A percentile compares a stretch with the other conserved stretches of the same genome.
Conservation (phyloP, 306 rosid species). For the Carpinus fangiana region DNA sequence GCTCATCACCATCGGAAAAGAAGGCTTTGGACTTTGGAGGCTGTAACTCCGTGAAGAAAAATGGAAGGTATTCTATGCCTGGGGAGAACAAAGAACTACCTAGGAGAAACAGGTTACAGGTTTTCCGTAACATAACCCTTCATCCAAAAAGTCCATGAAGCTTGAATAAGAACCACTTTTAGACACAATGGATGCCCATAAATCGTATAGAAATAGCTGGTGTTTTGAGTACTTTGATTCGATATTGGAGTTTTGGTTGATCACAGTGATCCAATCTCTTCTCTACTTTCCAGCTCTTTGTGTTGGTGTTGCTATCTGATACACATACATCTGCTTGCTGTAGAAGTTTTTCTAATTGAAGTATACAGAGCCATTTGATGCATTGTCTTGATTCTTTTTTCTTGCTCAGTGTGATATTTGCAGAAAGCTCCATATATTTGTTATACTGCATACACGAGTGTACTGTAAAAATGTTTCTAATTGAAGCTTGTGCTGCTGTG, state of each 20-base stretch:
- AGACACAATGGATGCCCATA: background rate
- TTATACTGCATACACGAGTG: no score
- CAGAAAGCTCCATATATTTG: no score
- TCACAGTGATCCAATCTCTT: background rate
- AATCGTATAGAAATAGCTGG: no score
- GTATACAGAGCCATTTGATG: no score
- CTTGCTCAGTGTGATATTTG: no score
- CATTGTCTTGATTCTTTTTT: no score
- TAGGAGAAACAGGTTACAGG: constrained; percentile 65
- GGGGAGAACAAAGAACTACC: constrained; percentile 30
- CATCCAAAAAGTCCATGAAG: constrained; percentile 34
- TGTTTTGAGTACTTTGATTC: background rate
- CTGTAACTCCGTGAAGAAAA: constrained; percentile 16
- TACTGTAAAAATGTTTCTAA: no score
- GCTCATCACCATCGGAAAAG: constrained; percentile 37
- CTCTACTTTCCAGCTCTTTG: background rate
- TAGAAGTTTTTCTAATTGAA: no score
- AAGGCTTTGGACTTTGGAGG: constrained; percentile 32
- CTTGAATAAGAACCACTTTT: constrained; percentile 8
- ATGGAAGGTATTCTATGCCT: constrained; percentile 24
- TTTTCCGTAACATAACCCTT: constrained; percentile 54
- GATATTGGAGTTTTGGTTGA: background rate
- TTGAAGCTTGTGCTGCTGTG: no score
- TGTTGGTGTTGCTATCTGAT: no score
- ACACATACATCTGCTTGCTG: no score